A percentile compares a stretch with the other conserved stretches of the same genome.
Evolutionary conservation across 2,329 filamentous ascomycete genomes (phyloP).

Genomic region (Drechslerella dactyloides): DNA sequence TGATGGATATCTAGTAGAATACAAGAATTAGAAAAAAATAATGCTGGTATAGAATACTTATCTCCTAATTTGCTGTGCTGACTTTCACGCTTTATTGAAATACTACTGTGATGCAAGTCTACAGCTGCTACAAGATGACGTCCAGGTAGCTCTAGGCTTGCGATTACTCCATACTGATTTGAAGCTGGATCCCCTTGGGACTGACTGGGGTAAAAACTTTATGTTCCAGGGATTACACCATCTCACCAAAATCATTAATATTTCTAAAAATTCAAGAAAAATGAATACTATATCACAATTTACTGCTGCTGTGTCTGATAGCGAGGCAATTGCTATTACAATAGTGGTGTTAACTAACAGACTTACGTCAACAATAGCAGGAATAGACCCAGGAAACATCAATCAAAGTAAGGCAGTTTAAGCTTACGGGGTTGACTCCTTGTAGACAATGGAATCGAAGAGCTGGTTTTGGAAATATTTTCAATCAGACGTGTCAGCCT

Average conservation of each 20-base stretch:
- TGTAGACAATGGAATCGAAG: slow-evolving; percentile 28
- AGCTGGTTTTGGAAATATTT: slow-evolving; percentile 37
- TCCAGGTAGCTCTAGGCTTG: background rate
- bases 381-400: slow-evolving; percentile 7
- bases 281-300: slow-evolving; percentile 4
- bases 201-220: background rate
- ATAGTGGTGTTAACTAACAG: slow-evolving; percentile 7
- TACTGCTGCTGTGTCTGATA: background rate
- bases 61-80: slow-evolving; percentile 4
- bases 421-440: slow-evolving; percentile 25
- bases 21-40: slow-evolving; percentile 20
- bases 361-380: slow-evolving; percentile 11
- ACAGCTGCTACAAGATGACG: background rate
- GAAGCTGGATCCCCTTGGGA: background rate
- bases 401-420: slow-evolving; percentile 22
- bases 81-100: slow-evolving; percentile 22
- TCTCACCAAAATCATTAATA: background rate
- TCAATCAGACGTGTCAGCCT: slow-evolving; percentile 20
- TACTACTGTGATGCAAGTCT: slow-evolving; percentile 13
- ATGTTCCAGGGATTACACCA: slow-evolving; percentile 2
- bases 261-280: background rate
- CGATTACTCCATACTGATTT: background rate
- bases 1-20: slow-evolving; percentile 25
- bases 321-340: slow-evolving; percentile 15
- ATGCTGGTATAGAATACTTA: slow-evolving; percentile 11